These are phyloP conservation scores for Hypseocharis bilobata DNA, from an alignment of 441 rosid species.

Conservation along the genomic window DNA sequence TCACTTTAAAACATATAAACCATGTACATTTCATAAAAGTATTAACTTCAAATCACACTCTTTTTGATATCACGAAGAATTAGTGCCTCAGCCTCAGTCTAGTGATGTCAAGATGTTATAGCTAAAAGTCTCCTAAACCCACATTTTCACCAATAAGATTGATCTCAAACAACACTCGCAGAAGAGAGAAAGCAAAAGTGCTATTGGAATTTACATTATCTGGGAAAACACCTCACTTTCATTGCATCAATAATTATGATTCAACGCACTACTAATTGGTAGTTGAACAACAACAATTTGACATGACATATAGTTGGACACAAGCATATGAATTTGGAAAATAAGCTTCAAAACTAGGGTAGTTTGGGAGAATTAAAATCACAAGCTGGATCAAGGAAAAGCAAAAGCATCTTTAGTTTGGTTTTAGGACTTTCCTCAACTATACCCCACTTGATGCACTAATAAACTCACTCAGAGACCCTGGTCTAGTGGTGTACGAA, in stretches of 20 bases:
- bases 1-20: neutral
- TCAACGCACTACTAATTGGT: neutral
- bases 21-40: neutral
- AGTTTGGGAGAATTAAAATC: neutral
- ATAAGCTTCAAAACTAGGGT: neutral
- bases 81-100: neutral
- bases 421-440: neutral
- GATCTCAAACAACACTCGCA: neutral
- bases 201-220: neutral
- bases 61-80: neutral
- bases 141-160: neutral
- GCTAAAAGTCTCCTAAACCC: neutral
- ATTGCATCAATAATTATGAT: neutral
- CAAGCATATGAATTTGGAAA: neutral
- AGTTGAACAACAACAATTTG: neutral
- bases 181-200: neutral
- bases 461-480: neutral
- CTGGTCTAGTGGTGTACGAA: neutral
- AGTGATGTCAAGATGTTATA: neutral
- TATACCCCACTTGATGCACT: neutral
- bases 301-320: neutral
- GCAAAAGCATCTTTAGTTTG: neutral
- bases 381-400: neutral
- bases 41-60: conserved; percentile 1
- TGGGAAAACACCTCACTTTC: neutral